A percentile compares a stretch with the other conserved stretches of the same genome.
Evolutionary conservation across 805 yeast genomes (phyloP).

Genomic region (Starmerella sp.): DNA sequence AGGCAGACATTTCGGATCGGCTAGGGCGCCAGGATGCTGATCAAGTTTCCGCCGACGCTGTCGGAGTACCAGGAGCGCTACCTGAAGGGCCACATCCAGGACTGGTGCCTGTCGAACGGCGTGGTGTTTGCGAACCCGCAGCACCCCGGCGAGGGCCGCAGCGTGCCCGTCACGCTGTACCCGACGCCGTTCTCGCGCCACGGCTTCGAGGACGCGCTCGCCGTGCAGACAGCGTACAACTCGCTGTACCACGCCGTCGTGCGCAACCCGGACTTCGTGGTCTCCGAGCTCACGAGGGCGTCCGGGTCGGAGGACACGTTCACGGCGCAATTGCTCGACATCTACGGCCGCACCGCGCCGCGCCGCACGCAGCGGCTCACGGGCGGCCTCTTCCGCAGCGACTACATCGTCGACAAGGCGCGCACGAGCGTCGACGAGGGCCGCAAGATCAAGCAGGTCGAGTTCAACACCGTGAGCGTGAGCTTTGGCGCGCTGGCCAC

Average conservation of each 20-base stretch:
- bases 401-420: conserved; percentile 58
- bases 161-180: conserved; percentile 79
- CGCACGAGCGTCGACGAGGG: conserved; percentile 27
- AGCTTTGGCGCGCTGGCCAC: conserved; percentile 87
- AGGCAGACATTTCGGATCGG: too few species aligned
- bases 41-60: conserved; percentile 24
- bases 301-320: conserved; percentile 51
- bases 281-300: conserved; percentile 35
- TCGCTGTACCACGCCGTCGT: conserved; percentile 59
- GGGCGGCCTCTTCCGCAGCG: conserved; percentile 80
- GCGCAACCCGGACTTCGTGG: conserved; percentile 52
- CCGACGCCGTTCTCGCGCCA: conserved; percentile 78
- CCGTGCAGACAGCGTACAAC: conserved; percentile 59
- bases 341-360: conserved; percentile 38
- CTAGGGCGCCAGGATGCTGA: conserved; percentile 16
- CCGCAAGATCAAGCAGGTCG: conserved; percentile 72
- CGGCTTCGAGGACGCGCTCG: conserved; percentile 55
- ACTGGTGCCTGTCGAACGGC: conserved; percentile 74
- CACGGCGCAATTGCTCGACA: conserved; percentile 65
- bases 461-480: conserved; percentile 90
- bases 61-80: conserved; percentile 22
- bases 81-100: conserved; percentile 34
- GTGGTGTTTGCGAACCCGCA: conserved; percentile 38
- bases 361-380: conserved; percentile 41
- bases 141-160: conserved; percentile 35